A percentile compares a stretch with the other conserved stretches of the same genome.
These are phyloP conservation scores for Stemphylium vesicarium DNA, from an alignment of 2,329 filamentous ascomycete species.

Conservation along the genomic window DNA sequence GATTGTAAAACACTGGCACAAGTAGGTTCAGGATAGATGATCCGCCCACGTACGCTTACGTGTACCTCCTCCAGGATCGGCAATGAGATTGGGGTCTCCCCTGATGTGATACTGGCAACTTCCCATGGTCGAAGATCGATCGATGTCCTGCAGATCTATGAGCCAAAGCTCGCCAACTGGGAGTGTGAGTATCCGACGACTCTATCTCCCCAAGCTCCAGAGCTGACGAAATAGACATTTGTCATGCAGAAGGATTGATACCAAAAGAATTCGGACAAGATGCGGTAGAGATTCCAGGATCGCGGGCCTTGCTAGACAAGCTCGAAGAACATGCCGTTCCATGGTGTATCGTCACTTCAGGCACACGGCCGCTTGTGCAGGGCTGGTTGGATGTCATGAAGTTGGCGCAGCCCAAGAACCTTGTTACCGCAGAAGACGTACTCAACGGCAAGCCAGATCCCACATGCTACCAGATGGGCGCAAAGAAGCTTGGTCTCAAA, in stretches of 20 bases:
- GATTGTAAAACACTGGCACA: slow-evolving; percentile 78
- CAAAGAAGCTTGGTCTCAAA: slow-evolving; percentile 48
- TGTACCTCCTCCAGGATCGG: slow-evolving; percentile 65
- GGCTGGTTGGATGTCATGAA: slow-evolving; percentile 60
- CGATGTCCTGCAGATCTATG: slow-evolving; percentile 79
- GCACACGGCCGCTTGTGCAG: slow-evolving; percentile 55
- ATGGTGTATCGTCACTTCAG: slow-evolving; percentile 79
- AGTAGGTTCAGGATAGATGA: slow-evolving; percentile 53
- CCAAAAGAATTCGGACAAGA: slow-evolving; percentile 78
- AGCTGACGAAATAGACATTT: slow-evolving; percentile 67
- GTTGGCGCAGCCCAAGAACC: slow-evolving; percentile 53
- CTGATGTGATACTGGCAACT: slow-evolving; percentile 83
- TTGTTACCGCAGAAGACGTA: slow-evolving; percentile 60
- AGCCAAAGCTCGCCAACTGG: slow-evolving; percentile 87
- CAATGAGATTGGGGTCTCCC: slow-evolving; percentile 81
- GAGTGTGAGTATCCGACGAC: slow-evolving; percentile 70
- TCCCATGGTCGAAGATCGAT: slow-evolving; percentile 92
- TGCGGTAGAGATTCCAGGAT: slow-evolving; percentile 85
- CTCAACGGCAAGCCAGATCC: slow-evolving; percentile 58
- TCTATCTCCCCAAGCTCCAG: not conserved
- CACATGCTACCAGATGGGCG: slow-evolving; percentile 56
- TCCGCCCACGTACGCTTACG: slow-evolving; percentile 14
- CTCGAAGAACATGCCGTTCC: slow-evolving; percentile 68
- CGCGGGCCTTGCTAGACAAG: slow-evolving; percentile 70
- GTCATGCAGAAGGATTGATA: slow-evolving; percentile 76